A percentile compares a stretch with the other conserved stretches of the same genome.
phyloP scores from a whole-genome alignment of 106 monocot species.

The Acanthochlamys bracteata region DNA sequence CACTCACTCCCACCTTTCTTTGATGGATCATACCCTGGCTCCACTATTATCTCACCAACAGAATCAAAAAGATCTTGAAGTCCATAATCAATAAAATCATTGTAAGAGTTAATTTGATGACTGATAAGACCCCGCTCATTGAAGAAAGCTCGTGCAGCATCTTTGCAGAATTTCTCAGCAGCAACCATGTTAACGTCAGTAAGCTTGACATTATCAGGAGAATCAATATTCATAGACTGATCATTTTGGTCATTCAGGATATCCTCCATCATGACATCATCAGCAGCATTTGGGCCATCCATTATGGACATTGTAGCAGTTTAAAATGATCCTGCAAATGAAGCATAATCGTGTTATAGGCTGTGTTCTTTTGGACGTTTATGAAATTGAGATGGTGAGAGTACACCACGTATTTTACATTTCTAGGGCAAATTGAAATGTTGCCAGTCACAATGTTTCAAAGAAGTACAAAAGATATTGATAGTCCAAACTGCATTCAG shows the following conservation, averaged over 20 bases:
- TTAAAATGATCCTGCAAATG: too few relatives aligned
- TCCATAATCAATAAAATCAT: constrained; percentile 67
- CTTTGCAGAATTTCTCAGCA: constrained; percentile 68
- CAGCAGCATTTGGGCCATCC: background rate
- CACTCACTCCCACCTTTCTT: constrained; percentile 48
- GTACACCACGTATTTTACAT: too few relatives aligned
- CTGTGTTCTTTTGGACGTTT: too few relatives aligned
- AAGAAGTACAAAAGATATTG: too few relatives aligned
- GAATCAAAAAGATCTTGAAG: constrained; percentile 72
- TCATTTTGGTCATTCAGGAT: constrained; percentile 1
- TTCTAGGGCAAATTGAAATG: too few relatives aligned
- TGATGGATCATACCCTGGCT: constrained; percentile 67
- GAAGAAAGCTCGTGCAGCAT: constrained; percentile 63
- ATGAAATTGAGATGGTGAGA: too few relatives aligned
- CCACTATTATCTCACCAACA: constrained; percentile 65
- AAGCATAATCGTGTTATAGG: too few relatives aligned
- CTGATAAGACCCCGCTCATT: constrained; percentile 66
- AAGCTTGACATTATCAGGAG: background rate
- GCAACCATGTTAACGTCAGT: constrained; percentile 18
- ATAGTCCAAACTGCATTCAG: too few relatives aligned
- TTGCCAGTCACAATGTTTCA: too few relatives aligned
- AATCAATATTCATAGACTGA: constrained; percentile 24
- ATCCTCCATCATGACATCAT: constrained; percentile 8
- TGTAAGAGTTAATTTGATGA: constrained; percentile 88
- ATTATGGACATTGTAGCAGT: too few relatives aligned